Base-by-base conservation (phyloP, 441 rosid genomes). In the Croton laevigatus region DNA sequence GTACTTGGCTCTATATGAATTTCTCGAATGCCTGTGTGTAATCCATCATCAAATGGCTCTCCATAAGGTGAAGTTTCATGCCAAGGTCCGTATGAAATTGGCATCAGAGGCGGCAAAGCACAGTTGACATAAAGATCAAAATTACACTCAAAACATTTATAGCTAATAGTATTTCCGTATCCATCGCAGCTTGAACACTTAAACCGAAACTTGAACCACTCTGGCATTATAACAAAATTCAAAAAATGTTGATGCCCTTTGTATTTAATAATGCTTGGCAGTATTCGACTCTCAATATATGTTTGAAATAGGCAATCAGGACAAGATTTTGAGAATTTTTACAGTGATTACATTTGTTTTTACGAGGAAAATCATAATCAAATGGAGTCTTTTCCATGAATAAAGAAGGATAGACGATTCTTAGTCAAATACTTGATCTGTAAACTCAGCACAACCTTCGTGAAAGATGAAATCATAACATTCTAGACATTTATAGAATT, bases 221-320 rank as follows among this genome's bases (percentile, higher is more conserved):
- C 11, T n/a, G 63, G 63, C 63, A 59, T 59, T 22, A 59, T 59
- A 3, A 36, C 11, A n/a, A 59, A n/a, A n/a, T n/a, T n/a, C n/a
- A n/a, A n/a, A n/a, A n/a, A n/a, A n/a, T n/a, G n/a, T n/a, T n/a
- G n/a, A 16, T 59, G 63, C 6, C 19, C 1, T 36, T 38, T 20
- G 9, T 34, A 59, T 36, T 34, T 16, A 8, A 34, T 0, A 34
- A 59, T 36, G 45, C 44, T 59, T 34, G 63, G 63, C 36, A 59
- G 36, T 17, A 34, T 34, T 36, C 4, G 12, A 3, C 11, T 16
- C 17, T 59, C 6, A 11, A 59, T 59, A 4, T 59, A 19, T 44
- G 45, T 38, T 34, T 17, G 45, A 22, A 59, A 19, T 1, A 59
- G 42, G 40, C 62, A 59, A 59, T 59, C 62, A 4, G 7, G 6